These are phyloP conservation scores for Mycena albidolilacea DNA, from an alignment of 768 basidiomycete genomes.

Conservation along the genomic window DNA sequence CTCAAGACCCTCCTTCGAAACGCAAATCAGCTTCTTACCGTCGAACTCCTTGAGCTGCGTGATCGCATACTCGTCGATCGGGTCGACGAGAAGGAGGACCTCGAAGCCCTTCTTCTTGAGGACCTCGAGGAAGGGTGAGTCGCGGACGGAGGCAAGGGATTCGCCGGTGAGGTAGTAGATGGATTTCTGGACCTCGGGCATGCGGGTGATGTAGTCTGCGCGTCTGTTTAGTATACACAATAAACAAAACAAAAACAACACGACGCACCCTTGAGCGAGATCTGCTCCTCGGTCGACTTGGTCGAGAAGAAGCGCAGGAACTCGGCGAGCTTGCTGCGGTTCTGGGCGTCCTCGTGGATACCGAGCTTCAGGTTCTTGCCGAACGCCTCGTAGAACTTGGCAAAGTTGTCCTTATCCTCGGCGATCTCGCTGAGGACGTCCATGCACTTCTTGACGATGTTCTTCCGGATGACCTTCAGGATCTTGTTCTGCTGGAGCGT, in stretches of 20 bases:
- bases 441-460: constrained; percentile 98
- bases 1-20: constrained; percentile 99
- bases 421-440: constrained; percentile 96
- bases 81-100: constrained; percentile 96
- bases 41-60: constrained; percentile 99
- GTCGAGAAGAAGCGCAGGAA: constrained; percentile 99
- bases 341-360: constrained; percentile 99
- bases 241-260: neutral
- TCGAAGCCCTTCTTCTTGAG: constrained; percentile 99
- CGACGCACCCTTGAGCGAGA: constrained; percentile 88
- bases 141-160: constrained; percentile 89
- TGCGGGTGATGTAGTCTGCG: constrained; percentile 97
- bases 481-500: constrained; percentile 99
- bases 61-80: constrained; percentile 98
- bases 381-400: constrained; percentile 98
- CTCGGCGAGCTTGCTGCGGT: constrained; percentile 99
- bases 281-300: constrained; percentile 91
- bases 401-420: constrained; percentile 99
- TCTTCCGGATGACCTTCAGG: constrained; percentile 99
- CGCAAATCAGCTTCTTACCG: constrained; percentile 96
- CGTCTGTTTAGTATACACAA: constrained; percentile 5
- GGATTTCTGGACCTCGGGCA: constrained; percentile 98
- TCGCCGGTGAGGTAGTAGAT: constrained; percentile 99
- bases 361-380: constrained; percentile 99
- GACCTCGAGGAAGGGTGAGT: constrained; percentile 99